Evolutionary conservation across 768 basidiomycete genomes (phyloP), one percentile per base, ranked within the genome.

Genomic region (Mycena venus): DNA sequence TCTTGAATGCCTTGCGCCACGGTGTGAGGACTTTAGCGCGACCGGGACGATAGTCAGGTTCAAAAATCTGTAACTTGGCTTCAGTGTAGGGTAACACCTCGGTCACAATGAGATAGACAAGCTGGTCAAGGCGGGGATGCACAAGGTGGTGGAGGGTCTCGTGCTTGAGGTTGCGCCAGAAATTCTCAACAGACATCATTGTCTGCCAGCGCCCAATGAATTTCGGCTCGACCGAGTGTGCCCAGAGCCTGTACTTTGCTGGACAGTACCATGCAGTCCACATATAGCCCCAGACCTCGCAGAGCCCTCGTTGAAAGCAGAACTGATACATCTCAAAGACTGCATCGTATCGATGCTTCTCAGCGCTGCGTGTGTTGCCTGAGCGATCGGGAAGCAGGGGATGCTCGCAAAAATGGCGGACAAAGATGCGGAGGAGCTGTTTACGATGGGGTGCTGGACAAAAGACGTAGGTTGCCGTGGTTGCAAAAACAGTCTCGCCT

Each of bases 21-120:
- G 78, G 67, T 29, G 79, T 78, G 0, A 84, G 77, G 17, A 62
- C 6, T 42, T 77, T 79, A 3, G 80, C 69, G 6, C 79, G 71
- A 0, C 83, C 84, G 4, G 78, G 58, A 1, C 77, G 74, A 44
- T 75, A 70, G 6, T 17, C 51, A 23, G 77, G 53, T 21, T 78
- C 71, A 17, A 81, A 73, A 7, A 73, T 61, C 19, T 77, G 68
- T 17, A 66, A 68, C 2, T 75, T 75, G 4, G 75, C 72, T 11
- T 79, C 31, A 19, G 1, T 80, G 81, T 14, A 78, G 29, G 51
- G 51, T 15, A 53, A 27, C 27, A 53, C 51, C 27, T 53, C 77
- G 1, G 82, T 81, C 31, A 79, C 79, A 5, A 85, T 53, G 51
- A 85, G 78, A 72, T 79, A 82, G 17, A 85, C 75, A 15, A 83